phyloP scores from a whole-genome alignment of 345 rosid species.

The Jatropha curcas region DNA sequence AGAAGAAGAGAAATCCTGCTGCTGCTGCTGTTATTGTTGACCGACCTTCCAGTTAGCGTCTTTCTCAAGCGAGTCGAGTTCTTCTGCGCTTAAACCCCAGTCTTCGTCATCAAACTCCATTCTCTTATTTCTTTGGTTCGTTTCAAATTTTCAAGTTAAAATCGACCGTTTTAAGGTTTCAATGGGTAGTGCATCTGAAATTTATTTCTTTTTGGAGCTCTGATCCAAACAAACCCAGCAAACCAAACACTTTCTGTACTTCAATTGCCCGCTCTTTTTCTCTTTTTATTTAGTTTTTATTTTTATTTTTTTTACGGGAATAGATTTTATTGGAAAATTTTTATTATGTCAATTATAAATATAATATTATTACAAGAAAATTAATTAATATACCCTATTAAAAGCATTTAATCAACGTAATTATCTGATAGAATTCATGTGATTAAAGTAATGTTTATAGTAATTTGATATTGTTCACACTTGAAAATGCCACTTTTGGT shows the following conservation, averaged over 20 bases:
- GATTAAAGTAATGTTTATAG: too few species aligned
- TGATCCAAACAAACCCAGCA: too few species aligned
- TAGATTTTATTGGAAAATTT: background rate
- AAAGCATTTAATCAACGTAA: too few species aligned
- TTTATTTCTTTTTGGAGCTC: too few species aligned
- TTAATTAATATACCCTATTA: too few species aligned
- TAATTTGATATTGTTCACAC: too few species aligned
- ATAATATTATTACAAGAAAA: too few species aligned
- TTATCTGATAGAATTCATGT: too few species aligned
- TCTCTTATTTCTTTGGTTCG: background rate
- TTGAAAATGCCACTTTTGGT: too few species aligned
- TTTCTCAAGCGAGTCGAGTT: slow-evolving; percentile 70
- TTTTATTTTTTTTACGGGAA: background rate
- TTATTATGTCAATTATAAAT: too few species aligned
- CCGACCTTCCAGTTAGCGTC: slow-evolving; percentile 64
- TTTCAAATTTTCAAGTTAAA: background rate
- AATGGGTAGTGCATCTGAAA: too few species aligned
- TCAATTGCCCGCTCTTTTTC: background rate
- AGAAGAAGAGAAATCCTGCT: slow-evolving; percentile 13
- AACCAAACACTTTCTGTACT: too few species aligned
- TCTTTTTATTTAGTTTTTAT: background rate
- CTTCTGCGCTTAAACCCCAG: slow-evolving; percentile 77
- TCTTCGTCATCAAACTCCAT: slow-evolving; percentile 58
- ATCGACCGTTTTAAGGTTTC: background rate
- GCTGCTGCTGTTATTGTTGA: slow-evolving; percentile 25